Evolutionary conservation across 495 filamentous ascomycete genomes (phyloP).

Genomic region (Penicillium alfredii): DNA sequence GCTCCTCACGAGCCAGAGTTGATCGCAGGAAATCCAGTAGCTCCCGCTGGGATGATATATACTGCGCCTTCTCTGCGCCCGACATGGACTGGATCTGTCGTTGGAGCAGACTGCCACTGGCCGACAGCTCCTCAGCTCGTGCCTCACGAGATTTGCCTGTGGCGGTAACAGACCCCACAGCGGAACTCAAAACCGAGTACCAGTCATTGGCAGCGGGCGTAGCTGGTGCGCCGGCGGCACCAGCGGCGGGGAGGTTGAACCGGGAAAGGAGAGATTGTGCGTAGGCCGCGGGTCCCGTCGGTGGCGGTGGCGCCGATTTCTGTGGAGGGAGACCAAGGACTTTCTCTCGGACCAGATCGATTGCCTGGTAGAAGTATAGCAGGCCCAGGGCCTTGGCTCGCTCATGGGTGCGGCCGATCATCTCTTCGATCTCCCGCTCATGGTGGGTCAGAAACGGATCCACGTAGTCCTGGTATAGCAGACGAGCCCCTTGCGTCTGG

Average conservation of each 20-base stretch:
- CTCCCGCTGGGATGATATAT: constrained; percentile 68
- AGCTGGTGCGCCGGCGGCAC: neutral
- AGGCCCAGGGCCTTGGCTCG: constrained; percentile 71
- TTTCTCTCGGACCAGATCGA: constrained; percentile 69
- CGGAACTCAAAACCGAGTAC: constrained; percentile 58
- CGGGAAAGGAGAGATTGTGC: constrained; percentile 76
- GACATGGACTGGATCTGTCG: constrained; percentile 50
- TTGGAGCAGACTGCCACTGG: constrained; percentile 62
- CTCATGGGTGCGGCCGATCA: constrained; percentile 79
- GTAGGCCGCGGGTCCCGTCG: constrained; percentile 50
- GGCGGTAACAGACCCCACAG: constrained; percentile 48
- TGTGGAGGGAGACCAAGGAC: constrained; percentile 64
- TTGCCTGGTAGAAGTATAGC: constrained; percentile 69
- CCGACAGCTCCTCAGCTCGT: constrained; percentile 47
- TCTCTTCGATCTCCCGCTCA: constrained; percentile 81
- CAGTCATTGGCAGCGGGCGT: constrained; percentile 51
- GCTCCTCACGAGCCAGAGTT: constrained; percentile 69
- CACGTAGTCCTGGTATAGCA: constrained; percentile 78
- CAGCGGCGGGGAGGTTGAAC: constrained; percentile 67
- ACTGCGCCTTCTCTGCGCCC: constrained; percentile 58
- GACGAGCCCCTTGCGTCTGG: constrained; percentile 82
- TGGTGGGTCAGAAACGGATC: constrained; percentile 85
- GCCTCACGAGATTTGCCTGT: constrained; percentile 40
- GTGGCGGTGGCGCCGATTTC: constrained; percentile 44
- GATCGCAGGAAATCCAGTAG: constrained; percentile 62